Evolutionary conservation across 331 rosid species (phyloP), one percentile per base, ranked within the genome.

Genomic region (Quercus lobata): DNA sequence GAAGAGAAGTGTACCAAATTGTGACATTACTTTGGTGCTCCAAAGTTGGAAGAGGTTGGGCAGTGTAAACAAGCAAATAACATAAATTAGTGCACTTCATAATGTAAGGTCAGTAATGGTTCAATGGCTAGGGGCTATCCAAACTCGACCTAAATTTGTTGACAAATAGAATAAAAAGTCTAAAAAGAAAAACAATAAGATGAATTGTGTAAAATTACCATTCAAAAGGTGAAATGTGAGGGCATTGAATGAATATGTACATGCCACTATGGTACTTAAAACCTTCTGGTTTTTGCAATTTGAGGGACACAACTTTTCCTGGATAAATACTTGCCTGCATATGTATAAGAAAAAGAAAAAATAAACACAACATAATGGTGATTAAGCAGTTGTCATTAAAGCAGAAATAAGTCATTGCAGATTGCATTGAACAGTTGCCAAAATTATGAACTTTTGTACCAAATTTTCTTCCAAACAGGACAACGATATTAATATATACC

Each of bases 241-340:
- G 96, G 90, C 98, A 94, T 78, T 90, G 98, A 60, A 94, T 85
- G 89, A 89, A 86, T 80, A 88, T 90, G 75, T 91, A 90, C 98
- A 94, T 94, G 88, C 98, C 98, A 84, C 98, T 87, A 44, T 57
- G 85, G 89, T 87, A 91, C 85, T 76, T 87, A 60, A 94, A 92
- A 66, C 92, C 88, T 73, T 88, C 92, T 73, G 98, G 98, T 74
- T 92, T 94, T 29, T 85, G 92, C 91, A 92, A 86, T 82, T 85
- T 89, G 75, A 94, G 91, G 85, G 83, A 81, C 85, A 94, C 44
- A 60, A 92, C 98, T 82, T 92, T 92, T 79, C 97, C 97, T 60
- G 93, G 89, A 75, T 88, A 87, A 27, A 88, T 87, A 72, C 86
- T 89, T 68, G 83, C 91, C 97, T 94, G 82, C 83, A 82, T 70